Base-by-base conservation (phyloP, 2,329 filamentous ascomycete species). In the Arthroderma sp. region DNA sequence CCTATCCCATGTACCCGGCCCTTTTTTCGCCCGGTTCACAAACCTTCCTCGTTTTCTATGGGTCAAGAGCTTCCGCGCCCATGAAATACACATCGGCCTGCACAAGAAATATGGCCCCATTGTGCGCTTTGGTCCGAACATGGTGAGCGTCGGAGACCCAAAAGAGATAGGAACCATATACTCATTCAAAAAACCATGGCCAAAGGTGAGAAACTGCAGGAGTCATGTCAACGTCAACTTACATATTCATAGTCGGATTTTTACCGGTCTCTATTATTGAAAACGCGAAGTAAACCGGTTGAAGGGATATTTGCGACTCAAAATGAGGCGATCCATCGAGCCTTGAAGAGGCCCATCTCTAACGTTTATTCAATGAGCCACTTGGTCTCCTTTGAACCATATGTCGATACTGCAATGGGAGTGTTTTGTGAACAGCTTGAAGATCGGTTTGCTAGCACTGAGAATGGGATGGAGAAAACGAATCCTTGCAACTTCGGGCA, bases 161-260 rank as follows among this genome's bases (percentile, higher is more conserved):
- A 80, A 79, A 57, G 83, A 86, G 0, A 76, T 91, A 63, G 87
- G 87, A 71, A 74, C 76, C 9, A 90, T 91, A 54, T 93, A 91
- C 68, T 87, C 86, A 0, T 73, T 90, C 28, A 90, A 89, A 67
- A 90, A 88, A 60, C 66, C 65, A 19, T 70, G 63, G 62, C 25
- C 41, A 35, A 67, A 68, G 62, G 65, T 66, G 58, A 19, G 37
- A 19, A 21, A 38, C 28, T 13, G 21, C 11, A 17, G 13, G 31
- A 35, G 23, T 25, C 4, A 37, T 23, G 5, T 23, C 21, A 21
- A 23, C 7, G n/a, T 23, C 9, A 37, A 39, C 33, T 54, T 54
- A 54, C 51, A 33, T 37, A 23, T 23, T 25, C 7, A 11, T 23
- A 39, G 51, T 54, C 33, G 2, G 51, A 54, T 23, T 37, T 54